A percentile compares a stretch with the other conserved stretches of the same genome.
These are phyloP conservation scores for Microstegium vimineum DNA, from an alignment of 176 grass and related monocot species.

Conservation along the genomic window DNA sequence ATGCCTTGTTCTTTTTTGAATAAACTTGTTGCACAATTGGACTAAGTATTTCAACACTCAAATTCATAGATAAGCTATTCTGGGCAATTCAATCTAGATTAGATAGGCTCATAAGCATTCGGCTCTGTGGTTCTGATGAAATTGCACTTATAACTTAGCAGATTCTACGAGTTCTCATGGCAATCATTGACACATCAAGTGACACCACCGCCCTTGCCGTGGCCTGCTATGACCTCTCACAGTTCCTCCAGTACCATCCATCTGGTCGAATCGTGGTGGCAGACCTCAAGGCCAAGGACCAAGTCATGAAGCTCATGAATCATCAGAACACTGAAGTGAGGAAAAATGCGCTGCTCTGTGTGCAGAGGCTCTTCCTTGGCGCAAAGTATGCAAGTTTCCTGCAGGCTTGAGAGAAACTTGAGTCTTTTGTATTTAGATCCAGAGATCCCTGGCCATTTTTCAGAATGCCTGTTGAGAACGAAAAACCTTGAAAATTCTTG, in stretches of 20 bases:
- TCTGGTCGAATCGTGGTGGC: slow-evolving; percentile 60
- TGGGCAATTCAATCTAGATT: too few species aligned
- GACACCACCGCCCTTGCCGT: slow-evolving; percentile 81
- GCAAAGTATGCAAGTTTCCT: slow-evolving; percentile 88
- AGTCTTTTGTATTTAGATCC: slow-evolving; percentile 39
- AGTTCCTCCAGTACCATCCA: slow-evolving; percentile 94
- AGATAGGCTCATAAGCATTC: not conserved
- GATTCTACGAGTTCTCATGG: slow-evolving; percentile 82
- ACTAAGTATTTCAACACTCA: too few species aligned
- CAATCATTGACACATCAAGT: slow-evolving; percentile 65
- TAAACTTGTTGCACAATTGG: too few species aligned
- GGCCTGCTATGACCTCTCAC: too few species aligned
- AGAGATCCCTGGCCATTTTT: slow-evolving; percentile 16
- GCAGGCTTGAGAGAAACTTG: slow-evolving; percentile 41
- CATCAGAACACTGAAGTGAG: slow-evolving; percentile 82
- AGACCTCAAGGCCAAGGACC: slow-evolving; percentile 86
- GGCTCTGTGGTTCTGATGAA: not conserved
- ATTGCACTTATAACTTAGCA: slow-evolving; percentile 29
- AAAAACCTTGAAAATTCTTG: slow-evolving; percentile 26
- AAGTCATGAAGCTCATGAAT: slow-evolving; percentile 94
- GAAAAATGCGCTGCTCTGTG: too few species aligned
- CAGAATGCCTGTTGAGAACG: not conserved
- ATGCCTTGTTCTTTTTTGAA: too few species aligned
- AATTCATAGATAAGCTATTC: too few species aligned
- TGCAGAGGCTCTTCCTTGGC: slow-evolving; percentile 94